A percentile compares a stretch with the other conserved stretches of the same genome.
These are phyloP conservation scores for Colletotrichum zoysiae DNA, from an alignment of 2,329 filamentous ascomycete species.

Conservation along the genomic window DNA sequence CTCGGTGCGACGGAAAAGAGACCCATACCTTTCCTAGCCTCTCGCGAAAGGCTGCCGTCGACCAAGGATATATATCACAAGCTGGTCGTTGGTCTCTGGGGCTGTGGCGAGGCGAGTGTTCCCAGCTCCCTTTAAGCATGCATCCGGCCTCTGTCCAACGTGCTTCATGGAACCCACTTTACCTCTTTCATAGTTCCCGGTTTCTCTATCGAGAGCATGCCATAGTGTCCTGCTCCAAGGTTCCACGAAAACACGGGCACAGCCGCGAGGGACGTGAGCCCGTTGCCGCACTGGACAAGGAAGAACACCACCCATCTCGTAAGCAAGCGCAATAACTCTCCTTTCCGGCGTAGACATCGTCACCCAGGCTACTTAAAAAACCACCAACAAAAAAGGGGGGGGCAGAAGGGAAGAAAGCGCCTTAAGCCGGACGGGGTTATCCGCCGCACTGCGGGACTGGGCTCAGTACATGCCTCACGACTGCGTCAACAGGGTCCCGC, in stretches of 20 bases:
- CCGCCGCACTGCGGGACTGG: neutral
- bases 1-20: neutral
- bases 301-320: neutral
- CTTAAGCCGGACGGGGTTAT: neutral
- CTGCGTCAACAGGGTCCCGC: neutral
- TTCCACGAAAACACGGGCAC: neutral
- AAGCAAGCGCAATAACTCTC: neutral
- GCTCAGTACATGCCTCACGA: neutral
- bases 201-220: neutral
- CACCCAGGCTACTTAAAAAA: neutral
- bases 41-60: neutral
- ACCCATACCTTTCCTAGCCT: neutral
- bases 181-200: neutral
- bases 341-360: neutral
- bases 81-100: neutral
- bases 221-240: no score
- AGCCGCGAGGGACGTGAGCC: neutral
- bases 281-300: neutral
- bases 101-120: neutral
- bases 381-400: no score
- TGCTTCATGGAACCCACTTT: neutral
- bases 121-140: no score
- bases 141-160: neutral
- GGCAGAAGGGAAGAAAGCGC: neutral
- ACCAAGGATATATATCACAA: neutral